Evolutionary conservation across 257 asterid species (phyloP).

Genomic region (Fraxinus excelsior): DNA sequence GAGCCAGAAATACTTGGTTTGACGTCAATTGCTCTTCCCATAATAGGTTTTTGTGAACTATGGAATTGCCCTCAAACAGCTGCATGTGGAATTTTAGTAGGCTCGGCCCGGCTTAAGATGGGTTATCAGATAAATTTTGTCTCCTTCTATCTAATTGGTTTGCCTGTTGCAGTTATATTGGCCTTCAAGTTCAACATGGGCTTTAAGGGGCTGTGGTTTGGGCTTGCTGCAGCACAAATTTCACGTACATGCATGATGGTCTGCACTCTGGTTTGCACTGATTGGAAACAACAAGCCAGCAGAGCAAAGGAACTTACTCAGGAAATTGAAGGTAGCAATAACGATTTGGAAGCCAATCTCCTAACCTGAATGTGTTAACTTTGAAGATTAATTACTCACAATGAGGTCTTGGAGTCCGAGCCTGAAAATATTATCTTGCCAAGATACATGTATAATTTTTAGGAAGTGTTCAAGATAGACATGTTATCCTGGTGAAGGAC

Average conservation of each 20-base stretch:
- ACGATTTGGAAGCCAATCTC: constrained; percentile 44
- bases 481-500: not conserved
- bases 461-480: not conserved
- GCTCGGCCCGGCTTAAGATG: constrained; percentile 48
- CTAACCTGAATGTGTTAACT: constrained; percentile 31
- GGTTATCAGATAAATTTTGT: constrained; percentile 42
- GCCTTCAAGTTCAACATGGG: constrained; percentile 46
- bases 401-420: constrained; percentile 3
- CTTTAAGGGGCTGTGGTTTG: constrained; percentile 55
- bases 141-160: constrained; percentile 51
- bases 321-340: constrained; percentile 31
- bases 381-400: constrained; percentile 20
- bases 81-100: constrained; percentile 46
- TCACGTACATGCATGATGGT: constrained; percentile 56
- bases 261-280: constrained; percentile 43
- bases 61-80: constrained; percentile 56
- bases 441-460: not conserved
- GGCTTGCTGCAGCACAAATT: constrained; percentile 59
- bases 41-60: constrained; percentile 56
- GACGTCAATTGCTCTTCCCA: constrained; percentile 49
- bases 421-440: not conserved
- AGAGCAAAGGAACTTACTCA: constrained; percentile 50
- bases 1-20: constrained; percentile 44
- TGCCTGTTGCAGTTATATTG: constrained; percentile 47
- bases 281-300: constrained; percentile 51